These are phyloP conservation scores for Trichoderma breve DNA, from an alignment of 2,329 filamentous ascomycete species.

Conservation along the genomic window DNA sequence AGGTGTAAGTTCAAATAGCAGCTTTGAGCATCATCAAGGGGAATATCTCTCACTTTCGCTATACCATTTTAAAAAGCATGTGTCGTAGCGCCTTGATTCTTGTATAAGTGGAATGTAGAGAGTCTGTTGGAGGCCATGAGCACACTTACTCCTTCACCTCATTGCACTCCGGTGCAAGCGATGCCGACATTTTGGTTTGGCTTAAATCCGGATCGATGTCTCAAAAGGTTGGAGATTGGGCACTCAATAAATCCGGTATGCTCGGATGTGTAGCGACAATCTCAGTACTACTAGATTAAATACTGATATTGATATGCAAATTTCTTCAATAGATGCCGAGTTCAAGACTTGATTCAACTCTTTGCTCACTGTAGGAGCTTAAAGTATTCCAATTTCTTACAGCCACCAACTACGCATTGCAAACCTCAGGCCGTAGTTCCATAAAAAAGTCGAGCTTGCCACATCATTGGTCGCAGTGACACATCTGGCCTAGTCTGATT, in stretches of 20 bases:
- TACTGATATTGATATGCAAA: neutral
- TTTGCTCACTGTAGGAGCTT: neutral
- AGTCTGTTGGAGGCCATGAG: neutral
- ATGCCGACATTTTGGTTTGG: constrained; percentile 72
- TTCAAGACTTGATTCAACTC: neutral
- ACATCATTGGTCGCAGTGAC: constrained; percentile 2
- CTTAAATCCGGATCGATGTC: constrained; percentile 13
- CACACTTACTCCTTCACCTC: constrained; percentile 82
- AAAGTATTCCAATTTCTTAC: neutral
- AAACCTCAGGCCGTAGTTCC: constrained; percentile 7
- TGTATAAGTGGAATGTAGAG: neutral
- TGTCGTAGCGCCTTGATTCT: constrained; percentile 76
- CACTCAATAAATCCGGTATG: neutral
- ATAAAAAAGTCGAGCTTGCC: neutral
- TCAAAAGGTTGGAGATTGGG: neutral
- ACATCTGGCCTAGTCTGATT: neutral
- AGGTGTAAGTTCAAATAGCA: neutral
- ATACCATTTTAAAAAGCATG: constrained; percentile 98
- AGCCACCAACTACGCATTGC: neutral
- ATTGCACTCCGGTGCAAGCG: constrained; percentile 90
- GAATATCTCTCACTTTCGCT: constrained; percentile 74
- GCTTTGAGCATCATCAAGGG: constrained; percentile 20
- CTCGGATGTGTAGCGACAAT: neutral
- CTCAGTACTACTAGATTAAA: neutral
- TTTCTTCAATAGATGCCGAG: neutral